Evolutionary conservation across 1,284 basidiomycete genomes (phyloP), one percentile per base, ranked within the genome.

Genomic region (Ganoderma lingzhi): DNA sequence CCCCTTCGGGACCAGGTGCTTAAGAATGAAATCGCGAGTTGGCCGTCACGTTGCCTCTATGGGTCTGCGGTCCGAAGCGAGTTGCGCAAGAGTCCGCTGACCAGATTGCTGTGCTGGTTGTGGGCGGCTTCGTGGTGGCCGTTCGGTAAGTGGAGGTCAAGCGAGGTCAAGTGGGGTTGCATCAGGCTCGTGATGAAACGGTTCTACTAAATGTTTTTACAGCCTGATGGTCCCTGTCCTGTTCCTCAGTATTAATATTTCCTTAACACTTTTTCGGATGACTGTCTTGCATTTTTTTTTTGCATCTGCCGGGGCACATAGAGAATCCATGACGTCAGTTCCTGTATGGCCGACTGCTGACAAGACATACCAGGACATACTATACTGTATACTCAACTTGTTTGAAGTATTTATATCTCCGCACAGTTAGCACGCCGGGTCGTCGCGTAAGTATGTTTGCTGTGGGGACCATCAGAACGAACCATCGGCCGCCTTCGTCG

Each of bases 41-140:
- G 35, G 6, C 39, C 39, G 9, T 28, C 58, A 41, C 42, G 37
- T 23, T 37, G 6, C 39, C 58, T 9, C 28, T 39, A 28, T 60
- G 37, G 6, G 37, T 59, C 56, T 23, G 9, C 37, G 58, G 58
- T 35, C 19, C 23, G n/a, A 60, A 60, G 58, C 58, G 58, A 60
- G 6, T 19, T 60, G 37, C 39, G 39, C 39, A 15, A 37, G 37
- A 19, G 39, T 28, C 58, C 39, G 58, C 58, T 60, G 58, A 60
- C 58, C 39, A 8, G 6, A 39, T 39, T 60, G 39, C n/a, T 60
- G 56, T 23, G 56, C 55, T 58, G 30, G 35, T 58, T 58, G 55
- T 19, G 56, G 37, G 19, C 32, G 35, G 19, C n/a, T 59, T 37
- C 12, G 32, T n/a, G 37, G 58, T 12, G 35, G n/a, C 58, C 37